Conservation (phyloP, 805 yeast genomes). For the Cyberlindnera veronae region DNA sequence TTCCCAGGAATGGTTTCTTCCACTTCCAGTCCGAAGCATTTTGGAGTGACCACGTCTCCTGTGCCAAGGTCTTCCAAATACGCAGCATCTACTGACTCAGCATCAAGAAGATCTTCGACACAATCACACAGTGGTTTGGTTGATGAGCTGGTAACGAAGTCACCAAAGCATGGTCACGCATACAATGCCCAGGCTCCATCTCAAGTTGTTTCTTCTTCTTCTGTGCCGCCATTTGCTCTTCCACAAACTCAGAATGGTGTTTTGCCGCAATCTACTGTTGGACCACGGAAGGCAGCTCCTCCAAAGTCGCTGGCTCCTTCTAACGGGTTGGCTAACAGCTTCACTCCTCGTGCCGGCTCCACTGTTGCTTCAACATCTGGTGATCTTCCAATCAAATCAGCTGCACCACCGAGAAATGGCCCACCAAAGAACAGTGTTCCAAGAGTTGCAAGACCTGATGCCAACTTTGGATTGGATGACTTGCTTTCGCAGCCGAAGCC, state of each 20-base stretch:
- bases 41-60: constrained; percentile 14
- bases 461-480: neutral
- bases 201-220: constrained; percentile 1
- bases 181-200: neutral
- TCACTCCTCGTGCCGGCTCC: no score
- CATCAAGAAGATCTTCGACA: constrained; percentile 24
- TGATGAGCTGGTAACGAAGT: constrained; percentile 9
- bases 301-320: neutral
- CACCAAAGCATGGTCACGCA: neutral
- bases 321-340: no score
- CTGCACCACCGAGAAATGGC: no score
- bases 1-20: constrained; percentile 3
- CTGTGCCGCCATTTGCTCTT: neutral
- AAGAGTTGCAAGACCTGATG: neutral
- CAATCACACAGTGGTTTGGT: constrained; percentile 16
- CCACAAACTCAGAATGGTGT: neutral
- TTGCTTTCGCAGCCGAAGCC: neutral
- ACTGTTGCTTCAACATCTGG: no score
- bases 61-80: constrained; percentile 16
- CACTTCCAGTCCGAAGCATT: constrained; percentile 6
- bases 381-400: no score
- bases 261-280: neutral
- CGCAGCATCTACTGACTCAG: constrained; percentile 11
- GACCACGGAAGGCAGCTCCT: neutral
- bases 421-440: constrained; percentile 4